Conservation (phyloP, 768 basidiomycete genomes). For the Exsudoporus frostii region DNA sequence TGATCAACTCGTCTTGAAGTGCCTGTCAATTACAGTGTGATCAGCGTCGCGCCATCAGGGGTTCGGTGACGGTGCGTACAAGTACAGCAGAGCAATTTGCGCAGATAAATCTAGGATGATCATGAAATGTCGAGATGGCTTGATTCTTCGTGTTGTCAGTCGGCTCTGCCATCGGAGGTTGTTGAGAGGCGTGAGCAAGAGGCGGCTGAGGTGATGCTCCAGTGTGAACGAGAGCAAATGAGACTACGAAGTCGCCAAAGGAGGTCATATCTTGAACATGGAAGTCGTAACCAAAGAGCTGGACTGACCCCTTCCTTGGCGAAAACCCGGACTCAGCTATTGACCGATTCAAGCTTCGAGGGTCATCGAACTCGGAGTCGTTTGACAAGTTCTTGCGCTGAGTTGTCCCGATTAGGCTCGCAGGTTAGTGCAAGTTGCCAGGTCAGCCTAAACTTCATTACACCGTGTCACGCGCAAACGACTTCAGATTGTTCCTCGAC, state of each 20-base stretch:
- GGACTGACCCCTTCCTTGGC: conserved; percentile 10
- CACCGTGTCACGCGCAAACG: not conserved
- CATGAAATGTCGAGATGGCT: conserved; percentile 58
- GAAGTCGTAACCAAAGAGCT: not conserved
- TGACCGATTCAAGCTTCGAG: not conserved
- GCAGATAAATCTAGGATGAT: conserved; percentile 69
- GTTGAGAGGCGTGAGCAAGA: not conserved
- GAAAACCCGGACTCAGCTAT: not conserved
- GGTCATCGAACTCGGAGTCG: not conserved
- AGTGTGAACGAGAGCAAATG: conserved; percentile 13
- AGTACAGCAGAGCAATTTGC: conserved; percentile 67
- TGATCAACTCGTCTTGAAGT: conserved; percentile 80
- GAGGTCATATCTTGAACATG: conserved; percentile 14
- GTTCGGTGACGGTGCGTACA: conserved; percentile 39
- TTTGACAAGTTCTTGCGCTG: not conserved
- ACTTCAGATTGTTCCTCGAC: not conserved
- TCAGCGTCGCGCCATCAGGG: not conserved
- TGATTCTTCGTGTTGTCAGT: conserved; percentile 48
- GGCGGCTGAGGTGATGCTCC: not conserved
- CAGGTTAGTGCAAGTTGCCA: not conserved
- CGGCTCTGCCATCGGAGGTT: conserved; percentile 21
- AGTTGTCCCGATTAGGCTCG: conserved; percentile 13
- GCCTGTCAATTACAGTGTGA: conserved; percentile 40
- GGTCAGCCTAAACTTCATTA: no score
- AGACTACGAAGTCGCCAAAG: conserved; percentile 21